Conservation (phyloP, 2,329 filamentous ascomycete genomes). For the Calonectria hawksworthii region DNA sequence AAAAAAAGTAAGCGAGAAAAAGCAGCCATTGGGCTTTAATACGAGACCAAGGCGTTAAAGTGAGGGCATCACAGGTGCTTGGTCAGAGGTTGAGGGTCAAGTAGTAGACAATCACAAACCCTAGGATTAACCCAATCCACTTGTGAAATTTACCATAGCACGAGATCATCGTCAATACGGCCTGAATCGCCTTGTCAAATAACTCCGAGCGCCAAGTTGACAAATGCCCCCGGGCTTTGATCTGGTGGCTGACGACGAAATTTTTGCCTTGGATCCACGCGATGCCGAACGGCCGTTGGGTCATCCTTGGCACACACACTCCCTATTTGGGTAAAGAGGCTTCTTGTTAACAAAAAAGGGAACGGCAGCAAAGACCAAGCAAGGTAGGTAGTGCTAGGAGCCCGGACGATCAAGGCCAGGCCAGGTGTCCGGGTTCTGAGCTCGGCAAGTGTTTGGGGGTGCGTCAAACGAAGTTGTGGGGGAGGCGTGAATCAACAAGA, state of each 20-base stretch:
- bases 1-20: neutral
- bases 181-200: neutral
- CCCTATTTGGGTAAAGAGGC: neutral
- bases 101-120: neutral
- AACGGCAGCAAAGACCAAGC: neutral
- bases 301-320: neutral
- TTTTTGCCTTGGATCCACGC: conserved; percentile 15
- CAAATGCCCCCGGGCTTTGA: neutral
- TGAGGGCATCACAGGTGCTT: neutral
- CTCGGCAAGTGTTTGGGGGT: conserved; percentile 22
- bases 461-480: conserved; percentile 1
- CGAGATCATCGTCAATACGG: neutral
- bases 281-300: conserved; percentile 5
- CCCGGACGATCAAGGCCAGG: neutral
- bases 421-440: conserved; percentile 6
- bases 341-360: neutral
- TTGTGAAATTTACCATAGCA: neutral
- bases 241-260: conserved; percentile 11
- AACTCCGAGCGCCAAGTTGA: conserved; percentile 6
- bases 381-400: neutral
- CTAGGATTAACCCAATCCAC: neutral
- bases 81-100: neutral
- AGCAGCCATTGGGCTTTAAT: neutral
- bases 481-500: conserved; percentile 15
- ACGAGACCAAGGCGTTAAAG: neutral